These are phyloP conservation scores for Acanthamoeba triangularis DNA, from an alignment of 208 protist genomes.

Conservation along the genomic window DNA sequence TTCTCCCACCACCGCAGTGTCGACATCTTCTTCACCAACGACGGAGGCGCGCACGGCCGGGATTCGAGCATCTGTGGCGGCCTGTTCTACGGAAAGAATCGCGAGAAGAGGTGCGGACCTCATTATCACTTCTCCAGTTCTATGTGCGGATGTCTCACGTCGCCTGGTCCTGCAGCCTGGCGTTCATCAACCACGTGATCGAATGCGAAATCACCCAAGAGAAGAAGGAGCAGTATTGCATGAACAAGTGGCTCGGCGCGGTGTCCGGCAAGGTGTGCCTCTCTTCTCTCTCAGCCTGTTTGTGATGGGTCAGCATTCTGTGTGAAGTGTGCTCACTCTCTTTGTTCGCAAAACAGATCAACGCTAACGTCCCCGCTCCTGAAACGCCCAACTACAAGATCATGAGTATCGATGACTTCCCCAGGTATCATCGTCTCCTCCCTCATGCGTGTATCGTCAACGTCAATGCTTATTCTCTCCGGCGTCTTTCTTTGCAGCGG, in stretches of 20 bases:
- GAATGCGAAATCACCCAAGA: background rate
- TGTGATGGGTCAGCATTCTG: too few species aligned
- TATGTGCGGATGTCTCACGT: background rate
- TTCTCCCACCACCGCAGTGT: background rate
- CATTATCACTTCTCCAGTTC: background rate
- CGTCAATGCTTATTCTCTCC: background rate
- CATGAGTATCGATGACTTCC: constrained; percentile 12
- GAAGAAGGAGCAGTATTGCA: constrained; percentile 33
- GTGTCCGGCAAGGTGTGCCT: background rate
- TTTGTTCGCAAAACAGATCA: background rate
- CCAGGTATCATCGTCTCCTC: background rate
- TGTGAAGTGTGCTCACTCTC: background rate
- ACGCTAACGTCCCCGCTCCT: background rate
- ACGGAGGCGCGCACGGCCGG: background rate
- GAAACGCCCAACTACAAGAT: background rate
- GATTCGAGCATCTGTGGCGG: background rate
- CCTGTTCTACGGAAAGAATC: background rate
- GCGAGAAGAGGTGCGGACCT: background rate
- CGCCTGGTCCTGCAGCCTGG: background rate
- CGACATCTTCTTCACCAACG: constrained; percentile 45
- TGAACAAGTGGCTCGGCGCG: constrained; percentile 25
- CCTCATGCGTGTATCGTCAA: background rate
- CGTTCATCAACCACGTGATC: constrained; percentile 46
- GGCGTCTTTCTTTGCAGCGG: background rate
- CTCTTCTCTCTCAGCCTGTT: background rate